Evolutionary conservation across 768 basidiomycete species (phyloP).

Genomic region (Pulveroboletus sp.): DNA sequence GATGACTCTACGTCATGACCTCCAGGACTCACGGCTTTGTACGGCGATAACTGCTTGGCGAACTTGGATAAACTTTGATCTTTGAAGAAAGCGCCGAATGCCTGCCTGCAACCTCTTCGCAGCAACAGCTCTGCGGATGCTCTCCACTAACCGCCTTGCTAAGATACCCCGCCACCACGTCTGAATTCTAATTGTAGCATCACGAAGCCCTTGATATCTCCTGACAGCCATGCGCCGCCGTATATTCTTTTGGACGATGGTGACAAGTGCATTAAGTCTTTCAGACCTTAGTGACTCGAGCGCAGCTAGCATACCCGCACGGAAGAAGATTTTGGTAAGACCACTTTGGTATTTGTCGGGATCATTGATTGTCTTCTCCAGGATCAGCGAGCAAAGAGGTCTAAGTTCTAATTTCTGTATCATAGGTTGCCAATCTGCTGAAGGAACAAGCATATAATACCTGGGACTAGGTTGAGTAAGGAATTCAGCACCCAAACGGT

Average conservation of each 20-base stretch:
- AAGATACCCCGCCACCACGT: constrained; percentile 91
- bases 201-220: constrained; percentile 66
- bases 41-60: constrained; percentile 61
- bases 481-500: constrained; percentile 2
- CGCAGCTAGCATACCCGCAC: constrained; percentile 96
- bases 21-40: constrained; percentile 72
- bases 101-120: constrained; percentile 74
- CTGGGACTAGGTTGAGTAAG: constrained; percentile 38
- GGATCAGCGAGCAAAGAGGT: constrained; percentile 76
- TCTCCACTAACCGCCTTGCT: constrained; percentile 66
- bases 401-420: constrained; percentile 78
- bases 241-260: constrained; percentile 97
- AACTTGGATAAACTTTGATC: constrained; percentile 62
- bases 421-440: constrained; percentile 81
- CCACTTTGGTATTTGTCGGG: constrained; percentile 97
- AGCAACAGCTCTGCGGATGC: constrained; percentile 66
- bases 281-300: constrained; percentile 88
- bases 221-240: constrained; percentile 80
- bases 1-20: neutral
- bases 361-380: constrained; percentile 84
- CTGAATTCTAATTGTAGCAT: constrained; percentile 80
- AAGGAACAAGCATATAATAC: constrained; percentile 95
- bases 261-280: constrained; percentile 85
- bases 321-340: constrained; percentile 97
- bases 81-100: constrained; percentile 66